These are phyloP conservation scores for Aechmea fasciata DNA, from an alignment of 176 grass and related monocot species.

Conservation along the genomic window DNA sequence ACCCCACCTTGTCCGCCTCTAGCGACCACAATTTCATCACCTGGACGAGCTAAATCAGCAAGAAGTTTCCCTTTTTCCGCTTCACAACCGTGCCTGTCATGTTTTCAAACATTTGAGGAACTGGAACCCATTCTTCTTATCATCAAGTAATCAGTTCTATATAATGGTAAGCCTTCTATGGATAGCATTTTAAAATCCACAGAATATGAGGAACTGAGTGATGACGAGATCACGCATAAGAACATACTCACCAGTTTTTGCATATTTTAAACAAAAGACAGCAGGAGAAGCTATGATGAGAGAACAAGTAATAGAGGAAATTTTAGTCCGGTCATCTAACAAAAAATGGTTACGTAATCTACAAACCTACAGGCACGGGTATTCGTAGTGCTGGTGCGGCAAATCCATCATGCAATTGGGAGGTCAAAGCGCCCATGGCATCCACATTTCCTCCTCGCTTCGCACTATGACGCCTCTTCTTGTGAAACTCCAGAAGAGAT, in stretches of 20 bases:
- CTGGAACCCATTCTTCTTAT: neutral
- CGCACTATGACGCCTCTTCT: slow-evolving; percentile 53
- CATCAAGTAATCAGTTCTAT: neutral
- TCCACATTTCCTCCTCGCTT: slow-evolving; percentile 88
- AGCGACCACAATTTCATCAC: slow-evolving; percentile 83
- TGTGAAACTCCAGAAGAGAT: slow-evolving; percentile 69
- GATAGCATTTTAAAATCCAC: too few relatives aligned
- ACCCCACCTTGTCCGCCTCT: slow-evolving; percentile 88
- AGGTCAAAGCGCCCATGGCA: slow-evolving; percentile 57
- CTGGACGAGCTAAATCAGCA: slow-evolving; percentile 72
- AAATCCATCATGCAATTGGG: slow-evolving; percentile 66
- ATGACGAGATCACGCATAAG: neutral
- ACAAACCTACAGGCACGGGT: slow-evolving; percentile 92
- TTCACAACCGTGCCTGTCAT: slow-evolving; percentile 81
- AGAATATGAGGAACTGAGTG: neutral
- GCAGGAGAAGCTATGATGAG: too few relatives aligned
- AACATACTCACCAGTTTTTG: neutral
- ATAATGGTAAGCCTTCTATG: too few relatives aligned
- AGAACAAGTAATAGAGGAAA: too few relatives aligned
- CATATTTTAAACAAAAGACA: too few relatives aligned
- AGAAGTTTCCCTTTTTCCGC: slow-evolving; percentile 71
- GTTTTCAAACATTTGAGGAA: neutral
- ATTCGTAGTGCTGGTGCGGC: slow-evolving; percentile 55
- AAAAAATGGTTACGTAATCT: neutral
- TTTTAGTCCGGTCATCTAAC: too few relatives aligned